These are phyloP conservation scores for Cyclospora cayetanensis DNA, from an alignment of 169 alveolate species.

Conservation along the genomic window DNA sequence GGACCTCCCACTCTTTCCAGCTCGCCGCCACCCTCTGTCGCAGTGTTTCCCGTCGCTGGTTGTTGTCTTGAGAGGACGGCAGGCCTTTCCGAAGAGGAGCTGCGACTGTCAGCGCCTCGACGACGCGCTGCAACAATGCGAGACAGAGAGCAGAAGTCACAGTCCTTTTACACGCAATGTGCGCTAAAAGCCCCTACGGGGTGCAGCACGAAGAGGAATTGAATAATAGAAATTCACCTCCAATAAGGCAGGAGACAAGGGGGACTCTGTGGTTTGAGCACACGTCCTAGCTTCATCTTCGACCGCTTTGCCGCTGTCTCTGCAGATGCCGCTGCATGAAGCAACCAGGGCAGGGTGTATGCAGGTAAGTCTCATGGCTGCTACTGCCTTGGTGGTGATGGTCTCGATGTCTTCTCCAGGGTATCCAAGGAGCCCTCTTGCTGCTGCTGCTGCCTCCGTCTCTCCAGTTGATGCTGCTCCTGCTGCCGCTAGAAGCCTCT, in stretches of 20 bases:
- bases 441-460: constrained; percentile 18
- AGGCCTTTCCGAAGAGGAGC: not conserved
- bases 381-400: not conserved
- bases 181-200: not conserved
- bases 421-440: not conserved
- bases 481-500: constrained; percentile 35
- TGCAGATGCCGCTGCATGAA: constrained; percentile 26
- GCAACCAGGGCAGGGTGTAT: constrained; percentile 36
- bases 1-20: not conserved
- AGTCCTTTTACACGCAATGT: not conserved
- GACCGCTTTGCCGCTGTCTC: not conserved
- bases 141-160: not conserved
- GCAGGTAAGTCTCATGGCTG: constrained; percentile 14
- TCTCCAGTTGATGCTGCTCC: not conserved
- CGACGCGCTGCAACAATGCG: not conserved
- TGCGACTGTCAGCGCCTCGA: not conserved
- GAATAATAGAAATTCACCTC: too few relatives aligned
- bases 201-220: not conserved
- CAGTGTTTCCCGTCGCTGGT: not conserved
- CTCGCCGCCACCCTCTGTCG: not conserved
- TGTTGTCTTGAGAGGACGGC: too few relatives aligned
- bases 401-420: not conserved
- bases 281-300: not conserved
- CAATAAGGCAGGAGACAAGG: constrained; percentile 9
- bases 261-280: not conserved